Evolutionary conservation across 805 yeast genomes (phyloP), one percentile per base, ranked within the genome.

Genomic region (Metschnikowia anglica): DNA sequence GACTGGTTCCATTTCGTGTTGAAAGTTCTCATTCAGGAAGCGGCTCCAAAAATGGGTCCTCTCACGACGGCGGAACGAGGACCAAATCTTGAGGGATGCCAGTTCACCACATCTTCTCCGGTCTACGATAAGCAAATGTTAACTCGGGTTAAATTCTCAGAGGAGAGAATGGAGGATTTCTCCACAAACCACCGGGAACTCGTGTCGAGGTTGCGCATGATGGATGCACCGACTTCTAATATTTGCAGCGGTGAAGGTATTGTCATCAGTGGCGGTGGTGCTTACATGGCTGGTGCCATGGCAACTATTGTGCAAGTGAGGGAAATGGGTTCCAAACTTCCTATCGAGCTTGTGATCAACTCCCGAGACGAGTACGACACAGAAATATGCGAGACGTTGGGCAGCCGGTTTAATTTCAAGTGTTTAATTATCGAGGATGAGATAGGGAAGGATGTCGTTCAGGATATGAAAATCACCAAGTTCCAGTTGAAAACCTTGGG

Each of bases 301-400:
- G 56, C 62, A 0, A 46, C 59, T 9, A 54, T 66, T 17, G 54
- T 53, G 1, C 68, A 64, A 36, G 35, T 66, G 7, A 49, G 70
- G 37, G 65, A 62, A 35, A 39, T 48, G 41, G 71, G 70, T 3
- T 60, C 64, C 19, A 43, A 49, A 37, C 55, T 66, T 34, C 72
- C 72, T 6, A 57, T 67, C 19, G 72, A 67, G 47, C 51, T 67
- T 11, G 53, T 67, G 21, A 43, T 67, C 43, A 61, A 63, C 43
- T 49, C 52, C 12, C 34, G 45, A 20, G 43, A 38, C 4, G 64
- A 60, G 31, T 59, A 56, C 31, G 61, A 63, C 37, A 39, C 44
- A 26, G 47, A 59, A 23, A 51, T 64, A 18, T 65, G 70, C 52
- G 58, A 59, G 19, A 49, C 52, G 5, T 38, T 66, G 35, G 49